Evolutionary conservation across 306 rosid genomes (phyloP).

Genomic region (Neltuma alba): DNA sequence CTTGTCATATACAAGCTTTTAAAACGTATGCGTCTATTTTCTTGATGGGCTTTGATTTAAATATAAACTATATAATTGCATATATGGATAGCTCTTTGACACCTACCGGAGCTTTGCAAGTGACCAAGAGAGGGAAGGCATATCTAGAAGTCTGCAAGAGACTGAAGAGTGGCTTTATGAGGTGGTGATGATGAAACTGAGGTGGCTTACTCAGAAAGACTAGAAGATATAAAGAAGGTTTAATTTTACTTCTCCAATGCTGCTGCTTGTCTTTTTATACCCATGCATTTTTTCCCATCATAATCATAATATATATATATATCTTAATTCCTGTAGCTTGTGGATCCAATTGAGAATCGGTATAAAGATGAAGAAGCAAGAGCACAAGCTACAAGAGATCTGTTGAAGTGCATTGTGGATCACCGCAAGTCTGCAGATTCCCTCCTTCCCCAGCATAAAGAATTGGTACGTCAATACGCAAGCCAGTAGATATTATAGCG

Average conservation of each 20-base stretch:
- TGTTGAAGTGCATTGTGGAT: conserved; percentile 28
- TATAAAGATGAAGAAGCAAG: conserved; percentile 84
- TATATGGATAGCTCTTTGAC: conserved; percentile 71
- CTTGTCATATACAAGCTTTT: conserved; percentile 1
- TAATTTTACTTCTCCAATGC: conserved; percentile 30
- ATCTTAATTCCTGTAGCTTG: conserved; percentile 55
- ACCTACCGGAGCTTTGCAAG: conserved; percentile 77
- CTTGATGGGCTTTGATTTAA: conserved; percentile 29
- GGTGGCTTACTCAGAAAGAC: conserved; percentile 74
- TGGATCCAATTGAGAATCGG: conserved; percentile 90
- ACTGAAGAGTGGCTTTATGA: conserved; percentile 98
- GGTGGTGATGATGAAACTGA: conserved; percentile 97
- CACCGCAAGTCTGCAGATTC: conserved; percentile 32
- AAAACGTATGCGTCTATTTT: conserved; percentile 28
- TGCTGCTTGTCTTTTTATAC: conserved; percentile 26
- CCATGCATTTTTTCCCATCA: conserved; percentile 19
- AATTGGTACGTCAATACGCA: conserved; percentile 34
- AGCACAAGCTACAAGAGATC: conserved; percentile 49
- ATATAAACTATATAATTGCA: conserved; percentile 26
- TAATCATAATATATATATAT: neutral
- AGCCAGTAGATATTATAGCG: conserved; percentile 8
- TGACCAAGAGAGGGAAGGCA: conserved; percentile 82
- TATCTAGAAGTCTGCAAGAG: conserved; percentile 82
- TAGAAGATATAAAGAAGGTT: conserved; percentile 84
- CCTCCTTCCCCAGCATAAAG: conserved; percentile 40